Evolutionary conservation across 176 grass and related monocot species (phyloP).

Genomic region (Oryza coarctata): DNA sequence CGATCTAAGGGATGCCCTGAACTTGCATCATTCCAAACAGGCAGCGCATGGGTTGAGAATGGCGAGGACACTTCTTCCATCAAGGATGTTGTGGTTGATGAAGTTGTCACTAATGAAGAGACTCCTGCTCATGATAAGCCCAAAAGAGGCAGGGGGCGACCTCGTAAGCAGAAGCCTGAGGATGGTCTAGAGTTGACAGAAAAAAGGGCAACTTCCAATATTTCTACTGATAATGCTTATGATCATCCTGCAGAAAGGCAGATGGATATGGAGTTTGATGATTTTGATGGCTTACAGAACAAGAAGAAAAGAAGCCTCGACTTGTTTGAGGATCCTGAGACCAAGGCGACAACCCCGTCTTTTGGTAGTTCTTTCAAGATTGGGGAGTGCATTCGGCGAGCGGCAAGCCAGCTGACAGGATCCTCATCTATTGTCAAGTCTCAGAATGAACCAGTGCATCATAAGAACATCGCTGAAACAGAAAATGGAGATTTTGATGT

Average conservation of each 20-base stretch:
- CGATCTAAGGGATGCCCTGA: slow-evolving; percentile 69
- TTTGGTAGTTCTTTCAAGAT: slow-evolving; percentile 88
- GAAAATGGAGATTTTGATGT: slow-evolving; percentile 84
- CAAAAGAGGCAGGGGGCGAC: slow-evolving; percentile 74
- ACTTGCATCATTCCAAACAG: slow-evolving; percentile 67
- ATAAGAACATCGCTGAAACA: slow-evolving; percentile 58
- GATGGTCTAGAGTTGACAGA: slow-evolving; percentile 42
- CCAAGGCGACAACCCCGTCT: slow-evolving; percentile 45
- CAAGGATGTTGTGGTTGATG: slow-evolving; percentile 31
- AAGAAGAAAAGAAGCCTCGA: slow-evolving; percentile 56
- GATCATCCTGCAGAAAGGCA: slow-evolving; percentile 32
- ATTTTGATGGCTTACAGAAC: slow-evolving; percentile 55
- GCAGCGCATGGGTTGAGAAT: slow-evolving; percentile 59
- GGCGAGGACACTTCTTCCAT: slow-evolving; percentile 17
- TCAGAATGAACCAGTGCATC: slow-evolving; percentile 46
- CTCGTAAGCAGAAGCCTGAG: slow-evolving; percentile 64
- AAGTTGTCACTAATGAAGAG: slow-evolving; percentile 47
- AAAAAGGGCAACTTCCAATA: slow-evolving; percentile 41
- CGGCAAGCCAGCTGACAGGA: slow-evolving; percentile 86
- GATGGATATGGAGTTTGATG: slow-evolving; percentile 41
- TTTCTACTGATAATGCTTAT: slow-evolving; percentile 41
- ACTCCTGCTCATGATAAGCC: slow-evolving; percentile 37
- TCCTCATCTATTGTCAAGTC: slow-evolving; percentile 51
- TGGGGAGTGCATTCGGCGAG: slow-evolving; percentile 90
- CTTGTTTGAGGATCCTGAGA: slow-evolving; percentile 49